phyloP scores from a whole-genome alignment of 176 grass and related monocot species.

The Puccinellia tenuiflora region DNA sequence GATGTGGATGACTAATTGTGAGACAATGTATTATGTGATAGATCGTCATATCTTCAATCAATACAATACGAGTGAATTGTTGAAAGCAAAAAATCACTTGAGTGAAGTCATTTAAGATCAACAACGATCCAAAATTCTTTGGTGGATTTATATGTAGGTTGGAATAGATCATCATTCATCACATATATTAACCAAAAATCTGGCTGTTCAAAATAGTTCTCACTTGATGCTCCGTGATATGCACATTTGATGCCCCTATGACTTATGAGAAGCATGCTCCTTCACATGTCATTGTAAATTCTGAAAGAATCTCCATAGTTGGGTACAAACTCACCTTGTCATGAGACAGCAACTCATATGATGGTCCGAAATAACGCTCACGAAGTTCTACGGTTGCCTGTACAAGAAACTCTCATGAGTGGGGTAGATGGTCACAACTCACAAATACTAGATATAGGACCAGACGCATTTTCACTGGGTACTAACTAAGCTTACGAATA shows the following conservation, averaged over 20 bases:
- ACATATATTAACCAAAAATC: background rate
- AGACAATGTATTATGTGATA: background rate
- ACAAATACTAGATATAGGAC: background rate
- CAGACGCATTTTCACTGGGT: background rate
- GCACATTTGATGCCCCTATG: background rate
- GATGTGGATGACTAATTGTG: background rate
- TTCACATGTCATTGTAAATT: background rate
- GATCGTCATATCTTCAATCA: background rate
- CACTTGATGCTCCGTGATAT: background rate
- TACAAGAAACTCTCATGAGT: background rate
- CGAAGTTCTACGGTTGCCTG: slow-evolving; percentile 50
- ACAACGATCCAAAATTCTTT: background rate
- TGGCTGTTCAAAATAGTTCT: background rate
- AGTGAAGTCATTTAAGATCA: no score
- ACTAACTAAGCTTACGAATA: background rate
- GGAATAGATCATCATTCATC: background rate
- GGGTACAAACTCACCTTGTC: slow-evolving; percentile 49
- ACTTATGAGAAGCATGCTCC: background rate
- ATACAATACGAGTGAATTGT: no score
- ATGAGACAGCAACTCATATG: slow-evolving; percentile 75
- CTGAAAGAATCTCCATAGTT: background rate
- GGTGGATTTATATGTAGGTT: background rate
- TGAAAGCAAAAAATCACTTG: no score
- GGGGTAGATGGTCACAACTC: background rate
- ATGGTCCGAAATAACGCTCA: slow-evolving; percentile 84